Evolutionary conservation across 805 yeast genomes (phyloP), one percentile per base, ranked within the genome.

Genomic region (Saccharomycopsis guyanensis): DNA sequence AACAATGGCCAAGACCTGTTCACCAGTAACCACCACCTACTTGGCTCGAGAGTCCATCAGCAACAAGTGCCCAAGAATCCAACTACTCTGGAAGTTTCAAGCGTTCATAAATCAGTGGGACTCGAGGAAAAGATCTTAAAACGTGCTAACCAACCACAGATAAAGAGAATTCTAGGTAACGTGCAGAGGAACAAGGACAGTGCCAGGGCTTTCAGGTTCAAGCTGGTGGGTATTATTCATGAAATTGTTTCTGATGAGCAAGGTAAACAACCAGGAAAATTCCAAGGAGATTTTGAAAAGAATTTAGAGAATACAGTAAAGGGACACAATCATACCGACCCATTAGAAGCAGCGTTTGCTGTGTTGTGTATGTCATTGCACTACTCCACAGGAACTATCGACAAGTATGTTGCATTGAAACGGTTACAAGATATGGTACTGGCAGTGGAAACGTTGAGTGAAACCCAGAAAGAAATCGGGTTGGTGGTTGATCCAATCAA

Each of bases 71-170:
- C n/a, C n/a, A n/a, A n/a, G n/a, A n/a, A n/a, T n/a, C n/a, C n/a
- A n/a, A n/a, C n/a, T n/a, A n/a, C n/a, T n/a, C n/a, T n/a, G n/a
- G n/a, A n/a, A n/a, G n/a, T n/a, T n/a, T n/a, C n/a, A n/a, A n/a
- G n/a, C n/a, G n/a, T n/a, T n/a, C n/a, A n/a, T n/a, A n/a, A n/a
- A n/a, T n/a, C n/a, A n/a, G n/a, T n/a, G n/a, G n/a, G n/a, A n/a
- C n/a, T n/a, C n/a, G n/a, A n/a, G n/a, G n/a, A n/a, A n/a, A n/a
- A n/a, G n/a, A 37, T 44, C 3, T 15, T 38, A 12, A 18, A 8
- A 3, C 38, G 47, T 18, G 16, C 42, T 13, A 34, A 38, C 25
- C 22, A 39, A 16, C 27, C 41, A 13, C 42, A 44, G 32, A 36
- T 38, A 18, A 29, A 32, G 12, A 38, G 41, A 15, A 27, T 44